Percentiles rank a stretch among this genome's conserved stretches.
phyloP scores from a whole-genome alignment of 768 basidiomycete species.

The Xerocomellus chrysenteron region DNA sequence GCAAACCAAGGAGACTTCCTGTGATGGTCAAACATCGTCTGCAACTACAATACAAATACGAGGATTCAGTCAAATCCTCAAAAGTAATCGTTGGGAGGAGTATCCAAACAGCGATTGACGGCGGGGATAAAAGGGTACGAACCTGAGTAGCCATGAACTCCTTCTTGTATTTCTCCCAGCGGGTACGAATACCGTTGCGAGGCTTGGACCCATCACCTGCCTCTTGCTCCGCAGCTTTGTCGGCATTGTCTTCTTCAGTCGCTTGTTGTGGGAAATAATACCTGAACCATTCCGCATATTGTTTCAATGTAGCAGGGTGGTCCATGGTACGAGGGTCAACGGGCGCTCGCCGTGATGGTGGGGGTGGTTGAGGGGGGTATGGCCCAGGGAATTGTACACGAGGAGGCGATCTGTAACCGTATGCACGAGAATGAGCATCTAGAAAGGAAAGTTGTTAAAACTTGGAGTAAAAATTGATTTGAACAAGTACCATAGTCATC shows the following conservation, averaged over 20 bases:
- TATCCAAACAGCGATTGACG: constrained; percentile 10
- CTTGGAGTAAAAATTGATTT: not conserved
- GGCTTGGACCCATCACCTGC: constrained; percentile 82
- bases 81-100: constrained; percentile 10
- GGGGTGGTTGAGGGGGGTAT: constrained; percentile 42
- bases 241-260: constrained; percentile 77
- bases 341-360: constrained; percentile 60
- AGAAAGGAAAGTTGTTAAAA: constrained; percentile 11
- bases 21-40: constrained; percentile 95
- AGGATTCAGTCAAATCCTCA: constrained; percentile 23
- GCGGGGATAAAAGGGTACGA: constrained; percentile 37
- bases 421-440: constrained; percentile 67
- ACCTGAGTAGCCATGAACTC: constrained; percentile 88
- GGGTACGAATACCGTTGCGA: constrained; percentile 76
- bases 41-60: constrained; percentile 66
- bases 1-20: constrained; percentile 95
- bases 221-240: constrained; percentile 82
- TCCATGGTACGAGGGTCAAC: constrained; percentile 81
- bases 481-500: constrained; percentile 73
- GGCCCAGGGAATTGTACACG: constrained; percentile 47
- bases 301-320: constrained; percentile 77
- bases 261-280: constrained; percentile 73
- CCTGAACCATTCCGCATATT: constrained; percentile 88
- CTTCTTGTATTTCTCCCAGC: constrained; percentile 95
- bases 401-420: constrained; percentile 65